phyloP scores from a whole-genome alignment of 768 basidiomycete species.

The Russula lepida region DNA sequence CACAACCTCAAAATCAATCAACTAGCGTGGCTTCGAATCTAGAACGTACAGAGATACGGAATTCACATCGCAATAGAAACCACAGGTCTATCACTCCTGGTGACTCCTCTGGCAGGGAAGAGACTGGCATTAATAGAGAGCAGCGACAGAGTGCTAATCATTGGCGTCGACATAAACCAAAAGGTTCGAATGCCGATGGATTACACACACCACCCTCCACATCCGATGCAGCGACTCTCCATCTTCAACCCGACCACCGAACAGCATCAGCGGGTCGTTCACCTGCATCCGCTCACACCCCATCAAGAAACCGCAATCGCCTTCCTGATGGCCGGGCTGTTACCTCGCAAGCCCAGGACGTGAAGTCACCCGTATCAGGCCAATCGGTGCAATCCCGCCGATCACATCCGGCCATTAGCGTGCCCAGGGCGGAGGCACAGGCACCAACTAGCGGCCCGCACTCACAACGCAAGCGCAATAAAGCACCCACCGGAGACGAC shows the following conservation, averaged over 20 bases:
- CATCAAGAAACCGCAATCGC: background rate
- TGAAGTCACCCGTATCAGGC: background rate
- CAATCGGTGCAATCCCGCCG: constrained; percentile 1
- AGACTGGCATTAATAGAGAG: background rate
- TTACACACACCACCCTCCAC: background rate
- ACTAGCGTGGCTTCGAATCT: background rate
- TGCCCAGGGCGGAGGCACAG: background rate
- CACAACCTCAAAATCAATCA: background rate
- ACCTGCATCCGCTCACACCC: background rate
- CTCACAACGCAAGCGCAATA: constrained; percentile 2
- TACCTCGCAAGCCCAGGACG: background rate
- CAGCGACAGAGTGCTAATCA: background rate
- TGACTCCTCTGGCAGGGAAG: background rate
- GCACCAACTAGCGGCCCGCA: background rate
- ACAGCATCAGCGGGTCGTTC: background rate
- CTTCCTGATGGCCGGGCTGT: background rate
- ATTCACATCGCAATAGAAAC: background rate
- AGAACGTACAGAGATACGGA: background rate
- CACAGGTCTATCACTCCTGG: background rate
- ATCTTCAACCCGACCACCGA: background rate
- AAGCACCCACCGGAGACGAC: constrained; percentile 39
- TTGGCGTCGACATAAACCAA: constrained; percentile 1
- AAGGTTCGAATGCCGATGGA: background rate
- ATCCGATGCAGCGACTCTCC: background rate
- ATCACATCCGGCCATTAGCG: constrained; percentile 9